Evolutionary conservation across 495 filamentous ascomycete species (phyloP), one percentile per base, ranked within the genome.

Genomic region (Saxispiralis lemnorum): DNA sequence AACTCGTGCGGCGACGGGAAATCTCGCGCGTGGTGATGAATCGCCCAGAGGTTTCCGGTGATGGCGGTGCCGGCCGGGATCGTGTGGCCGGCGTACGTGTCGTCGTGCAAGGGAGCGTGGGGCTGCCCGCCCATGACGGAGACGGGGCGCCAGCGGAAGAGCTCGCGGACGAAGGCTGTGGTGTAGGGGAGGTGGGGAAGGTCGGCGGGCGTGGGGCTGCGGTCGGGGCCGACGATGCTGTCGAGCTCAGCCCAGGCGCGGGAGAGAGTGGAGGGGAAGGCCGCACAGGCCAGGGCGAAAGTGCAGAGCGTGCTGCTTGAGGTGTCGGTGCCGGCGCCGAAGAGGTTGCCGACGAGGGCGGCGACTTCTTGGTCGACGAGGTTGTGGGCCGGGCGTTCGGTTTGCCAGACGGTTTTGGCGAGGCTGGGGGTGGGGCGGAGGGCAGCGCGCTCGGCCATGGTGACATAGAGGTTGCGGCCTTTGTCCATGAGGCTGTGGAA

Each of bases 241-340:
- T 62, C 59, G 10, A 62, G 43, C 47, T 62, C 59, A 31, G 58
- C 55, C 57, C 57, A 60, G 6, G 56, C 59, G 11, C 37, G 47
- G 2, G 46, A 46, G 0, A 59, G 44, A 1, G 51, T 46, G 19
- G 58, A 55, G 2, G 59, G 59, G 38, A 59, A 62, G 4, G 56
- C 59, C 16, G 53, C 51, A 41, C 56, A 58, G 10, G 59, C 59
- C n/a, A 59, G 50, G 1, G 56, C 43, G 34, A 59, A 59, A 7
- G 59, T 59, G 43, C 56, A 49, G 14, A 62, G 48, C 11, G 57
- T 60, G 12, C 53, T 56, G 31, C 41, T 48, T 2, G 59, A 61
- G 6, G 76, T 81, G 54, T 81, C 76, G 17, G 69, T 67, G 7
- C 76, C 76, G n/a, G 76, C 76, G 2, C 72, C 73, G 45, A 79